Conservation (phyloP, 2,329 filamentous ascomycete species). For the Neofusicoccum umdonicola region DNA sequence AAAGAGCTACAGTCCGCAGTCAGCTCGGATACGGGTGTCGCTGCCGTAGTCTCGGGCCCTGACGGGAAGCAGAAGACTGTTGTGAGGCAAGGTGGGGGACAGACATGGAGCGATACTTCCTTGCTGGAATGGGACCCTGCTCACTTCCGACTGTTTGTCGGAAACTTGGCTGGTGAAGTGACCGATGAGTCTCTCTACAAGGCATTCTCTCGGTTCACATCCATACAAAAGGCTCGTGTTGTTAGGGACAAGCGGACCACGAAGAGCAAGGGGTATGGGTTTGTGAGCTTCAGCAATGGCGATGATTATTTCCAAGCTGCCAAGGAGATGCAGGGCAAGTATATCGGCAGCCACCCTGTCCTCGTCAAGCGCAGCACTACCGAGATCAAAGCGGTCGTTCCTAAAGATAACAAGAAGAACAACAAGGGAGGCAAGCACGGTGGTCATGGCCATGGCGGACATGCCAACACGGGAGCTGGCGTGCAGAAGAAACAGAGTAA, state of each 20-base stretch:
- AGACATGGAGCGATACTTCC: conserved; percentile 85
- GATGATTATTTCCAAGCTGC: conserved; percentile 96
- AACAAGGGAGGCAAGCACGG: conserved; percentile 46
- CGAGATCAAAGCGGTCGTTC: conserved; percentile 77
- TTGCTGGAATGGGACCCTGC: conserved; percentile 94
- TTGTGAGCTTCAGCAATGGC: conserved; percentile 91
- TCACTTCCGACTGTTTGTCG: conserved; percentile 92
- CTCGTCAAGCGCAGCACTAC: conserved; percentile 84
- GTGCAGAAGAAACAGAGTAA: conserved; percentile 42
- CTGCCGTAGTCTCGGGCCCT: conserved; percentile 40
- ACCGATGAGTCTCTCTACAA: conserved; percentile 95
- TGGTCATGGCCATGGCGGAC: conserved; percentile 25
- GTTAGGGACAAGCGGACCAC: conserved; percentile 93
- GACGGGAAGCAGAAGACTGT: conserved; percentile 77
- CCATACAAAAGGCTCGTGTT: conserved; percentile 88
- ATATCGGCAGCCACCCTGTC: conserved; percentile 96
- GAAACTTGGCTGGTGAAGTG: conserved; percentile 94
- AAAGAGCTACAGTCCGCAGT: conserved; percentile 40
- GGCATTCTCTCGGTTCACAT: conserved; percentile 84
- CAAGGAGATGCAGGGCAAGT: conserved; percentile 98
- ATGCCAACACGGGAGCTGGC: conserved; percentile 38
- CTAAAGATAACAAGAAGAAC: conserved; percentile 49
- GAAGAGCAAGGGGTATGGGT: conserved; percentile 94
- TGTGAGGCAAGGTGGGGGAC: conserved; percentile 80
- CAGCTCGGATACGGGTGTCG: conserved; percentile 43